phyloP scores from a whole-genome alignment of 208 protist genomes.

The Acanthamoeba triangularis region DNA sequence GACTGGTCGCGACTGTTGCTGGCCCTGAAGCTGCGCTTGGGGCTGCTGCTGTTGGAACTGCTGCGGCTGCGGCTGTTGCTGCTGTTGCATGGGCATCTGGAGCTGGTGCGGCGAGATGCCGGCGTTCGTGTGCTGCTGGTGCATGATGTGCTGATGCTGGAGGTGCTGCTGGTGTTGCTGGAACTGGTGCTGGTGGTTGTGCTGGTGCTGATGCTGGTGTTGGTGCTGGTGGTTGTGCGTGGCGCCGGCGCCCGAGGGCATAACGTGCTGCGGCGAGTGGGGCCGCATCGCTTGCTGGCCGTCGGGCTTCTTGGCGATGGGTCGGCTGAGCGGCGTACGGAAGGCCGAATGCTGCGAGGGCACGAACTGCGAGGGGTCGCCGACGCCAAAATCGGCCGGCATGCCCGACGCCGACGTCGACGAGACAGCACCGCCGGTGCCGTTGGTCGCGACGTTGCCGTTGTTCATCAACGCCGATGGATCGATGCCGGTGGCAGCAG shows the following conservation, averaged over 20 bases:
- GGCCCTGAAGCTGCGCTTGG: not conserved
- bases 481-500: not conserved
- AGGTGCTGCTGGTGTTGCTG: not conserved
- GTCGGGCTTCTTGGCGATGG: slow-evolving; percentile 8
- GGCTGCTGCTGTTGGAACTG: not conserved
- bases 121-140: not conserved
- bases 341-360: slow-evolving; percentile 8
- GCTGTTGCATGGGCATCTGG: not conserved
- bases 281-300: not conserved
- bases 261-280: not conserved
- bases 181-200: not conserved
- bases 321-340: slow-evolving; percentile 17
- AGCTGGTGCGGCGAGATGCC: slow-evolving; percentile 28
- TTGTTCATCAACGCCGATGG: not conserved
- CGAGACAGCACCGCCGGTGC: not conserved
- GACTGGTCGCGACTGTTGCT: not conserved
- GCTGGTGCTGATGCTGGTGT: not conserved
- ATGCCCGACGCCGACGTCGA: not conserved
- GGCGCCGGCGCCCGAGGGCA: not conserved
- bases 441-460: no score
- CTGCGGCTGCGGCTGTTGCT: not conserved
- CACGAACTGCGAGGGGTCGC: slow-evolving; percentile 17
- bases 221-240: not conserved
- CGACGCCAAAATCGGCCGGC: not conserved
- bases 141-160: slow-evolving; percentile 2